These are phyloP conservation scores for Trichoderma sp. DNA, from an alignment of 2,329 filamentous ascomycete species.

Conservation along the genomic window DNA sequence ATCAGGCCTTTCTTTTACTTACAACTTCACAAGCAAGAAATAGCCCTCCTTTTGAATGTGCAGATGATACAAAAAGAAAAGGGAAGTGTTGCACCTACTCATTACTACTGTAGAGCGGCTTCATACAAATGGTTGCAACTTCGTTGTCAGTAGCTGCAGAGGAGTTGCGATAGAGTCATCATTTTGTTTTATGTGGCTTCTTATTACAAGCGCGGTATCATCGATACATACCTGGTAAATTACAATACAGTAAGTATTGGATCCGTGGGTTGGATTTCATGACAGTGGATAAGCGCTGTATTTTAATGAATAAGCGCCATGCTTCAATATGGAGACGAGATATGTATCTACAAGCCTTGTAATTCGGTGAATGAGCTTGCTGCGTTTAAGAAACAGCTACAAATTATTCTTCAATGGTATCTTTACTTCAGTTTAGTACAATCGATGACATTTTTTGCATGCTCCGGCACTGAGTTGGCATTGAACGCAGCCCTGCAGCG, in stretches of 20 bases:
- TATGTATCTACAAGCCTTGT: background rate
- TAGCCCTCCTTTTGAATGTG: background rate
- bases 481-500: background rate
- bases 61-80: background rate
- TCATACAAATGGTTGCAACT: no score
- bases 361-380: background rate
- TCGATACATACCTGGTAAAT: no score
- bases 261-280: background rate
- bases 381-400: no score
- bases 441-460: no score
- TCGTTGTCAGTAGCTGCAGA: no score
- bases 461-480: background rate
- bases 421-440: no score
- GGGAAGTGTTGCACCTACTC: background rate
- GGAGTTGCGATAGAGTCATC: no score
- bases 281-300: background rate
- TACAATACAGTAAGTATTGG: background rate
- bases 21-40: background rate
- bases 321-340: background rate
- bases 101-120: background rate
- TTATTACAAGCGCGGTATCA: no score
- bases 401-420: no score
- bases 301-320: background rate
- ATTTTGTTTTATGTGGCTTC: no score
- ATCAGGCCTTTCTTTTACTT: background rate